Base-by-base conservation (phyloP, 768 basidiomycete genomes). In the Saitozyma podzolica region DNA sequence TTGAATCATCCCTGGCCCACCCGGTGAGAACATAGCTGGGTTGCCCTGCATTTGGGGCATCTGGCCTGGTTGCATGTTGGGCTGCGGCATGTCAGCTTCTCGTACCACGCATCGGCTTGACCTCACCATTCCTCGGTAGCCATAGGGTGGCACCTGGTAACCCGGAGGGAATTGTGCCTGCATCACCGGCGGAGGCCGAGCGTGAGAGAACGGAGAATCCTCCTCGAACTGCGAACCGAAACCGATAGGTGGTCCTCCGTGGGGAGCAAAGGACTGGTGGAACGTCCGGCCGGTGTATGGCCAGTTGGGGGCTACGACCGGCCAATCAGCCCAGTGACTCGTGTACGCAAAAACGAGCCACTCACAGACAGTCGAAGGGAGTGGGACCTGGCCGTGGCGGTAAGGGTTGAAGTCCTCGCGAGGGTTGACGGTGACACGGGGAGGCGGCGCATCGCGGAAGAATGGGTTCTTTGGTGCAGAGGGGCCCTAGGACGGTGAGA, bases 391-490 rank as follows among this genome's bases (percentile, higher is more conserved):
- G 74, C 85, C 85, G 72, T 88, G 86, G 81, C 91, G 91, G 86
- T 95, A 96, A 14, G 95, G 93, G 78, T 94, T 96, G 77, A 99
- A 99, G 76, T 97, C 95, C 70, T 96, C 92, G 81, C 95, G 91
- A 79, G 95, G 85, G 75, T 91, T 89, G 42, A 94, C 88, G 20
- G 86, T 83, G 58, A 83, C 84, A 81, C 89, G 90, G 84, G 92
- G 85, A 20, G 78, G 73, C 17, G 82, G 77, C 42, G 89, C 88
- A 40, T 86, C 83, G 40, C 92, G 90, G 74, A 96, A 98, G 88
- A 97, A 98, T 16, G 91, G 88, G 74, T 96, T 71, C 47, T 68
- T 65, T 13, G 65, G 60, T 9, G 57, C 40, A 14, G 64, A 39
- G 14, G 49, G 53, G 83, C 82, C n/a, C 80, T 71, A 64, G 10